Evolutionary conservation across 257 asterid species (phyloP).

Genomic region (Solanum pennellii): DNA sequence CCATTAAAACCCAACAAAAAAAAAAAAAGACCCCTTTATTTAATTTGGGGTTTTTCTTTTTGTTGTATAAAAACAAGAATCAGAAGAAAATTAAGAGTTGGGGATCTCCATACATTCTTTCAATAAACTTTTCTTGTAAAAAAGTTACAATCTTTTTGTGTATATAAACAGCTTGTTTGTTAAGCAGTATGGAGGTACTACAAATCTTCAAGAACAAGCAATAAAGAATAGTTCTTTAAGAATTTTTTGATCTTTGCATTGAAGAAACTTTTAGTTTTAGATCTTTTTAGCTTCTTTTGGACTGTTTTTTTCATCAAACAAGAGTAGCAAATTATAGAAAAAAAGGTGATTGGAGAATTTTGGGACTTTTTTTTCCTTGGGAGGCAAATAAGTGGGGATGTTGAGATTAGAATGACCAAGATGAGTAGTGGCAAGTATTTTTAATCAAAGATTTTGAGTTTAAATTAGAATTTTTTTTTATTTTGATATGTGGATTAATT

Average conservation of each 20-base stretch:
- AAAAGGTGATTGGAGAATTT: not conserved
- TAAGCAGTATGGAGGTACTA: slow-evolving; percentile 24
- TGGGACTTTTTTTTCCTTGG: not conserved
- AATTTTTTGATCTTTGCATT: not conserved
- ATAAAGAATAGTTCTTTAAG: slow-evolving; percentile 3
- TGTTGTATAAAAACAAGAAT: slow-evolving; percentile 20
- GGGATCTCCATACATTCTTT: slow-evolving; percentile 66
- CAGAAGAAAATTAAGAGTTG: slow-evolving; percentile 10
- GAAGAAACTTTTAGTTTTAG: not conserved
- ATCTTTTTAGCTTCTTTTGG: not conserved
- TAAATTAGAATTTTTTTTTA: not conserved
- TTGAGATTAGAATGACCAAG: not conserved
- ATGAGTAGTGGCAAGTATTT: not conserved
- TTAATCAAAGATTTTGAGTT: accelerated
- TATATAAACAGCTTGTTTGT: slow-evolving; percentile 30
- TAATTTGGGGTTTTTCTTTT: not conserved
- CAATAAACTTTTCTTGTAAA: not conserved
- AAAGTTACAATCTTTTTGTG: slow-evolving; percentile 9
- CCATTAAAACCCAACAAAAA: slow-evolving; percentile 25
- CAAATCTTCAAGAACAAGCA: slow-evolving; percentile 45
- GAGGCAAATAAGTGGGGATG: not conserved
- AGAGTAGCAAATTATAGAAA: not conserved
- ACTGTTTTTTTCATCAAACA: not conserved
- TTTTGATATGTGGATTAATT: no score
- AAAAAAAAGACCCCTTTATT: not conserved